Evolutionary conservation across 441 rosid species (phyloP), one percentile per base, ranked within the genome.

Genomic region (Geranium incanum): DNA sequence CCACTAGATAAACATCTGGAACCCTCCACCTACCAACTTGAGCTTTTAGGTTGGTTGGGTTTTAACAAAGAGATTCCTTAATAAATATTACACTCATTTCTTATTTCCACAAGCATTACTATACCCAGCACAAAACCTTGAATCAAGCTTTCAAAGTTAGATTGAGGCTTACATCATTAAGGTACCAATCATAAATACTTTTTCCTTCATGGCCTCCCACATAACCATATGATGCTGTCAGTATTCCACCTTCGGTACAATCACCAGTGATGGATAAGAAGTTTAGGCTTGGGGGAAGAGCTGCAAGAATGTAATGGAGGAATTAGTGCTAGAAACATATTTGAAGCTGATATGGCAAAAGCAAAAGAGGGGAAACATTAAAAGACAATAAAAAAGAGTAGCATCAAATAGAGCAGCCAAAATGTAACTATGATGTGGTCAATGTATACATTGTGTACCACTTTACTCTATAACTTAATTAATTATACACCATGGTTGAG

Each of bases 171-270:
- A 95, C 99, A 98, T 95, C 95, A 81, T 89, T 97, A 80, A 85
- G 89, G 81, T 83, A 88, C 99, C 99, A 95, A 71, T 85, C 82
- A 81, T 95, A 92, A 66, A 78, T 75, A 79, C 96, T 95, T 85
- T 87, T 87, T 72, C 98, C 99, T 82, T 95, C 99, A 76, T 87
- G 98, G 38, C 99, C 99, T 15, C 99, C 99, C 68, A 95, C 82
- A 68, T 95, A 95, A 71, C 99, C 99, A 77, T 95, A 95, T 43
- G 99, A 95, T 80, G 98, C 97, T 48, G 97, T 95, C 84, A 95
- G 68, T 73, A 88, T 74, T 73, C 89, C 95, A 74, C 95, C 93
- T 84, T 95, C 98, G 33, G 84, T 43, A 66, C 82, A 88, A 70
- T 91, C 98, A 74, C 99, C 99, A 67, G 97, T 89, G 72, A 95